Percentiles rank a stretch among this genome's conserved stretches.
These are phyloP conservation scores for Plenodomus tracheiphilus DNA, from an alignment of 2,329 filamentous ascomycete species.

Conservation along the genomic window DNA sequence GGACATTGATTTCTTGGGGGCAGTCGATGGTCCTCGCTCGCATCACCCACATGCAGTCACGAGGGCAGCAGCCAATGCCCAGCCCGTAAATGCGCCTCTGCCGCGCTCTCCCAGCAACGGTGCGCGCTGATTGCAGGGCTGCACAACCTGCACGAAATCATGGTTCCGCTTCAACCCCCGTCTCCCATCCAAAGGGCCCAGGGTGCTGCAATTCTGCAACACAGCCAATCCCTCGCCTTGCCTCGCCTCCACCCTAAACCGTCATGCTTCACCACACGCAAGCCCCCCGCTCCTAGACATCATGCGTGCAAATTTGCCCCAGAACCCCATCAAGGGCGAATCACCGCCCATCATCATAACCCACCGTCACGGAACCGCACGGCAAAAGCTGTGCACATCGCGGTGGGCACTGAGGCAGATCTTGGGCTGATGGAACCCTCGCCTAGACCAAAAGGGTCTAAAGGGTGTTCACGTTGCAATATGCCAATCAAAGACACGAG, in stretches of 20 bases:
- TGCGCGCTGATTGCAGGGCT: background rate
- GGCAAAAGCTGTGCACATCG: background rate
- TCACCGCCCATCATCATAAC: background rate
- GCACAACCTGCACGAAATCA: conserved; percentile 1
- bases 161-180: too few relatives aligned
- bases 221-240: background rate
- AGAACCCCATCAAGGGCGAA: background rate
- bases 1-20: too few relatives aligned
- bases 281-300: background rate
- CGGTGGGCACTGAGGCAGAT: background rate
- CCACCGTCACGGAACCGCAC: background rate
- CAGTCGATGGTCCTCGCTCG: too few relatives aligned
- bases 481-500: background rate
- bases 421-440: background rate
- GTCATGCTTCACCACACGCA: background rate
- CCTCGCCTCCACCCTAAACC: background rate
- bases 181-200: too few relatives aligned
- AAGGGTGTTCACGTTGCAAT: background rate
- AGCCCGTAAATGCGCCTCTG: background rate
- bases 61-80: too few relatives aligned
- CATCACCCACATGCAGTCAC: too few relatives aligned
- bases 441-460: background rate
- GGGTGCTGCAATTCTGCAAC: too few relatives aligned
- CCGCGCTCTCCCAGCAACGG: background rate
- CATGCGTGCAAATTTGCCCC: background rate